Conservation (phyloP, 1,139 yeast genomes). For the Debaryomycetaceae sp. region DNA sequence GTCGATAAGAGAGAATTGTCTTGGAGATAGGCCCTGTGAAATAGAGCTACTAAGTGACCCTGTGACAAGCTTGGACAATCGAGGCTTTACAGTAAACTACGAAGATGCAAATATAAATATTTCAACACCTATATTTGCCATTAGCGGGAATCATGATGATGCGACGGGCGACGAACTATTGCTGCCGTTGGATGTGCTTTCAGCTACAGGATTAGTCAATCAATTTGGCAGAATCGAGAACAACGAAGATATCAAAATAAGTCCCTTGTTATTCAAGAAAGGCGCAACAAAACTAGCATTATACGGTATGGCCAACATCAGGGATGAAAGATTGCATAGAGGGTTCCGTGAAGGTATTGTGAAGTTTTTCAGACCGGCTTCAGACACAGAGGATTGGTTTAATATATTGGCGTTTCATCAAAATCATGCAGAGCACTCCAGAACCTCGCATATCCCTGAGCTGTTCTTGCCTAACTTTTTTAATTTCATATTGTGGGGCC, state of each 20-base stretch:
- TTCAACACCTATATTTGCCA: constrained; percentile 89
- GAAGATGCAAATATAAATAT: constrained; percentile 89
- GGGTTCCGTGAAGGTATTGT: constrained; percentile 81
- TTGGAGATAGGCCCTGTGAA: constrained; percentile 88
- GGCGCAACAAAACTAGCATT: constrained; percentile 80
- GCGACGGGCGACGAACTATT: constrained; percentile 85
- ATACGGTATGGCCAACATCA: constrained; percentile 82
- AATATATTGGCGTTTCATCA: constrained; percentile 90
- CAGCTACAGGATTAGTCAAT: constrained; percentile 79
- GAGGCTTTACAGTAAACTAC: constrained; percentile 71
- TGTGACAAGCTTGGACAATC: constrained; percentile 51
- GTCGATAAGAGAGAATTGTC: constrained; percentile 65
- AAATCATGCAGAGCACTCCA: constrained; percentile 76
- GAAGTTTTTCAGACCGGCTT: constrained; percentile 68
- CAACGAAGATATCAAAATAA: constrained; percentile 67
- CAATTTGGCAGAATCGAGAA: constrained; percentile 85
- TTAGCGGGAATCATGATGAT: constrained; percentile 96
- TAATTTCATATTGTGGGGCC: constrained; percentile 92
- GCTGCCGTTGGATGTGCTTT: constrained; percentile 84
- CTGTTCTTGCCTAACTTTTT: constrained; percentile 75
- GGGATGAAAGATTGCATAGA: constrained; percentile 84
- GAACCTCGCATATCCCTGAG: constrained; percentile 82
- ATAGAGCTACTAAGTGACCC: constrained; percentile 84
- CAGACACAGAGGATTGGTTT: constrained; percentile 67
- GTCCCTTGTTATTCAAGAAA: constrained; percentile 80